These are phyloP conservation scores for Diospyros lotus DNA, from an alignment of 148 eudicot genomes.

Conservation along the genomic window DNA sequence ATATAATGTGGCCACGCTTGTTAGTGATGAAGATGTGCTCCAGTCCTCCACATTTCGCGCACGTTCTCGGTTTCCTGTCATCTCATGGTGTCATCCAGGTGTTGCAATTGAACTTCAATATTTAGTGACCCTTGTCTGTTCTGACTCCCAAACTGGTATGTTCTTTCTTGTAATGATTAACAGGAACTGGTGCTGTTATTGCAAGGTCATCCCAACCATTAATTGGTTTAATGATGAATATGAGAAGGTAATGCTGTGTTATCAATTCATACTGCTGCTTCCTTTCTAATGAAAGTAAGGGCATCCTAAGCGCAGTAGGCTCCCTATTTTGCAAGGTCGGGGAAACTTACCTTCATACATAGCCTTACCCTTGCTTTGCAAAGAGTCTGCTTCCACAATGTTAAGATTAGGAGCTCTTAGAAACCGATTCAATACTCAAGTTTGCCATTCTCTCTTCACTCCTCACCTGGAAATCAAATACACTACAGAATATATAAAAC, in stretches of 20 bases:
- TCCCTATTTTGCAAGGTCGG: too few species aligned
- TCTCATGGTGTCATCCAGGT: constrained; percentile 92
- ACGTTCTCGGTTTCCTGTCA: constrained; percentile 77
- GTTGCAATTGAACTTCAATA: constrained; percentile 13
- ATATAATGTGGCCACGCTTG: constrained; percentile 22
- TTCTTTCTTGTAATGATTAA: constrained; percentile 9
- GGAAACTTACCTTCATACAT: too few species aligned
- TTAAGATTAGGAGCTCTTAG: too few species aligned
- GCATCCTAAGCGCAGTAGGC: too few species aligned
- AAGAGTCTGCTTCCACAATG: too few species aligned
- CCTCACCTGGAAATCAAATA: too few species aligned
- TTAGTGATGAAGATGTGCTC: constrained; percentile 79
- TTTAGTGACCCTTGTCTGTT: not conserved
- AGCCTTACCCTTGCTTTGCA: too few species aligned
- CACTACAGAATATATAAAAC: too few species aligned
- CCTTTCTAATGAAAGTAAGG: not conserved
- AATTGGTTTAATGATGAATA: constrained; percentile 99
- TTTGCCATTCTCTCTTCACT: too few species aligned
- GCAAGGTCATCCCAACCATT: constrained; percentile 98
- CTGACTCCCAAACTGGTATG: not conserved
- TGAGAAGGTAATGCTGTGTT: constrained; percentile 65
- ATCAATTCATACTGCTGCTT: not conserved
- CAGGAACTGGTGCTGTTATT: constrained; percentile 90
- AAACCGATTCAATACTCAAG: too few species aligned
- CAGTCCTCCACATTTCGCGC: constrained; percentile 95